Evolutionary conservation across 2,329 filamentous ascomycete species (phyloP), one percentile per base, ranked within the genome.

Genomic region (Cytospora mali): DNA sequence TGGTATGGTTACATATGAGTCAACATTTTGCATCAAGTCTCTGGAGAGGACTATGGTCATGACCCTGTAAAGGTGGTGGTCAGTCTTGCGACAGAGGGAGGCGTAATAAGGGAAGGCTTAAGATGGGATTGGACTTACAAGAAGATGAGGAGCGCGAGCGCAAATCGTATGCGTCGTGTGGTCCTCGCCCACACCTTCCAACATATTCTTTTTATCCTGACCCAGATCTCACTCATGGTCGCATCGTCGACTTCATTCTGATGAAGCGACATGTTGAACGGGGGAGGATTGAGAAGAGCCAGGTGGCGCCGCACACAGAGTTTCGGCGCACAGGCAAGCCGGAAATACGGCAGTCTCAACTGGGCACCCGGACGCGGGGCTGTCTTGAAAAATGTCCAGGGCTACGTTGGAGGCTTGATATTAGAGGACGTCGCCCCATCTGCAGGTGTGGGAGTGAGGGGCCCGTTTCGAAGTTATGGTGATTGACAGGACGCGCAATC

Each of bases 1-100:
- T 80, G 71, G 49, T 67, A 68, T 11, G 76, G 76, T 1, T 78
- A 75, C 65, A 73, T 76, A 61, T 75, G 75, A 33, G 73, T 71
- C 1, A 77, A 76, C 60, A 79, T 75, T 28, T 76, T 46, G 56
- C 62, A 65, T 63, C 52, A 61, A 61, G 51, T 56, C 57, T 6
- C 53, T 55, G 29, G 64, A 63, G 29, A 65, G 55, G 6, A 46
- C 16, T 28, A 55, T 55, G 31, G 64, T 58, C 18, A 65, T 54
- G 48, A 53, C 16, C 27, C 64, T 65, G 39, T 16, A 33, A n/a
- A n/a, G 27, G 29, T 3, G 28, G 25, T 25, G 39, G 52, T 63
- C 16, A 65, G 63, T 46, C 11, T 35, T 42, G 25, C 58, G 53
- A 42, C 35, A 33, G 50, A 27, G 51, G 51, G 21, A 39, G 25